These are phyloP conservation scores for Coemansia sp. DNA, from an alignment of 192 early-diverging fungal species.

Conservation along the genomic window DNA sequence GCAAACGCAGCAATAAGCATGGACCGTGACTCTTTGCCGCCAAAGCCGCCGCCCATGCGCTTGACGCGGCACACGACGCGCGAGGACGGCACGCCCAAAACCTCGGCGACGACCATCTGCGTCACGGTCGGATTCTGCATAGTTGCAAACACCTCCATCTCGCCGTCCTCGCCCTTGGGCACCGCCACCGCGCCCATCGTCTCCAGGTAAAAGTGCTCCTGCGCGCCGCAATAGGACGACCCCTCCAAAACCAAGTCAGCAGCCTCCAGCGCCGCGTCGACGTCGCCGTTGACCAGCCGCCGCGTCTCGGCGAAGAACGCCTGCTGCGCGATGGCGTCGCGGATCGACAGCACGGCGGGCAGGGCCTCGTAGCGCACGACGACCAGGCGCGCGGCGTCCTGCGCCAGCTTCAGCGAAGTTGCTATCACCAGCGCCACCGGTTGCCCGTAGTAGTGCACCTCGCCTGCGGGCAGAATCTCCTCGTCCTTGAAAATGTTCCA, in stretches of 20 bases:
- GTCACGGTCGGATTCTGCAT: slow-evolving; percentile 81
- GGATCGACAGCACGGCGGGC: slow-evolving; percentile 74
- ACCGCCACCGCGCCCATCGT: slow-evolving; percentile 71
- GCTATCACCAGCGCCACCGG: slow-evolving; percentile 84
- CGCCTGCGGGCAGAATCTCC: slow-evolving; percentile 75
- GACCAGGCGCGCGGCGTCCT: slow-evolving; percentile 70
- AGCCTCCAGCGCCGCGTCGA: slow-evolving; percentile 57
- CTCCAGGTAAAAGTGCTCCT: slow-evolving; percentile 93
- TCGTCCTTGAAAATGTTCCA: slow-evolving; percentile 71
- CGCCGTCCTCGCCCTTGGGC: slow-evolving; percentile 75
- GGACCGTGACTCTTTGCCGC: slow-evolving; percentile 77
- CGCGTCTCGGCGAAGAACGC: slow-evolving; percentile 64
- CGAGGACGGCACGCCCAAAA: slow-evolving; percentile 73
- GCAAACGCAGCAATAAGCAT: slow-evolving; percentile 65
- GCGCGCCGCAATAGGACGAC: slow-evolving; percentile 58
- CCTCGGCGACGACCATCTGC: slow-evolving; percentile 69
- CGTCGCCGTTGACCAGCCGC: slow-evolving; percentile 65
- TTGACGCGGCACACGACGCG: slow-evolving; percentile 78
- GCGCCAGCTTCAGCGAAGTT: slow-evolving; percentile 63
- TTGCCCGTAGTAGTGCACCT: slow-evolving; percentile 73
- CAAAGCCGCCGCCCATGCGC: slow-evolving; percentile 89
- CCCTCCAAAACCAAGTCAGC: slow-evolving; percentile 63
- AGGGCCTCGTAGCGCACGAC: slow-evolving; percentile 73
- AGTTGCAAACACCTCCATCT: slow-evolving; percentile 78
- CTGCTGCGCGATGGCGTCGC: slow-evolving; percentile 73